Conservation (phyloP, 768 basidiomycete species). For the Russula ochroleuca region DNA sequence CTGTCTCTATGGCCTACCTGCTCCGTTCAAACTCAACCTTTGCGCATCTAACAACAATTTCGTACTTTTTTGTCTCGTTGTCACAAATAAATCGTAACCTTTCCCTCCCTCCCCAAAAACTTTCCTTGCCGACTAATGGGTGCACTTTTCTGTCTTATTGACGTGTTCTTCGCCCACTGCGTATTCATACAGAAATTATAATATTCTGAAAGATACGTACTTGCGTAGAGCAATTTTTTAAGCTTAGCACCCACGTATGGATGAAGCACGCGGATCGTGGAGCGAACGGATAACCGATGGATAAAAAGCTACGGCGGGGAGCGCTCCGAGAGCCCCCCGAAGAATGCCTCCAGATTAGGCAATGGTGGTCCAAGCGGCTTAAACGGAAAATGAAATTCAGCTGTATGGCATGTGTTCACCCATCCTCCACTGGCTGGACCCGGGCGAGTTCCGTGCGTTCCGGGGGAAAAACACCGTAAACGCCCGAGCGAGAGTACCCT, state of each 20-base stretch:
- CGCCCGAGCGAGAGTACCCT: neutral
- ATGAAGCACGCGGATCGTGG: conserved; percentile 14
- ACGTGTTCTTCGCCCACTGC: neutral
- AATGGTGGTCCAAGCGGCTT: neutral
- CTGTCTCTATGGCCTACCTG: conserved; percentile 9
- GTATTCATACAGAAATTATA: conserved; percentile 6
- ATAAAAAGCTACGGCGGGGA: neutral
- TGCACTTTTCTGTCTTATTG: neutral
- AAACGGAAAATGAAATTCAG: neutral
- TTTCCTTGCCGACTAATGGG: neutral
- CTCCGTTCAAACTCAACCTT: conserved; percentile 5
- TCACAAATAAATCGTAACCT: conserved; percentile 11
- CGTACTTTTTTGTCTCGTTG: conserved; percentile 7
- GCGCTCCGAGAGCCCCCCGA: neutral
- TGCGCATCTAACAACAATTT: conserved; percentile 20
- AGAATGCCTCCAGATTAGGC: neutral
- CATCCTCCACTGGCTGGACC: no score
- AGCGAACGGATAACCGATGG: conserved; percentile 3
- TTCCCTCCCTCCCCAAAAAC: neutral
- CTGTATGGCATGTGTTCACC: neutral
- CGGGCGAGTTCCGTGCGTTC: neutral
- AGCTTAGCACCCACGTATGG: neutral
- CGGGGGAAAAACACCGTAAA: neutral
- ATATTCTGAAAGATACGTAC: neutral
- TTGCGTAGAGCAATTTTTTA: neutral